phyloP scores from a whole-genome alignment of 2,329 filamentous ascomycete genomes.

The Aspergillus novoparasiticus region DNA sequence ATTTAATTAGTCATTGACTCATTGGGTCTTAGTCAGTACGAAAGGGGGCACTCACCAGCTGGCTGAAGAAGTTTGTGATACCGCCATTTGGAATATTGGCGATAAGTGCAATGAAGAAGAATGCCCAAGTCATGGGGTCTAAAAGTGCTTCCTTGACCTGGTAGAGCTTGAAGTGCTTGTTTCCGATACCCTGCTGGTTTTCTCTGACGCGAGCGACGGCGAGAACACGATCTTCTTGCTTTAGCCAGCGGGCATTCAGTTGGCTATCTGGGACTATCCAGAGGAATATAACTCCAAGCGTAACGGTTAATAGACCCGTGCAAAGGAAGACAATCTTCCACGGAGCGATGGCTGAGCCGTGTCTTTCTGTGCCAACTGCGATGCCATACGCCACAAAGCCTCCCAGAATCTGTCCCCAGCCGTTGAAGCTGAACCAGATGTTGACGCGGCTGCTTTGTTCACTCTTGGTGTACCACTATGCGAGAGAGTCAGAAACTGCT shows the following conservation, averaged over 20 bases:
- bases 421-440: slow-evolving; percentile 72
- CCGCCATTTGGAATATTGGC: slow-evolving; percentile 63
- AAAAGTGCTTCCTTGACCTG: slow-evolving; percentile 64
- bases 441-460: slow-evolving; percentile 66
- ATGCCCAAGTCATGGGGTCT: slow-evolving; percentile 63
- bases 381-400: slow-evolving; percentile 67
- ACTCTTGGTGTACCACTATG: slow-evolving; percentile 69
- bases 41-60: slow-evolving; percentile 43
- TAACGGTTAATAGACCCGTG: slow-evolving; percentile 55
- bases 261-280: slow-evolving; percentile 62
- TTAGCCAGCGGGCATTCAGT: slow-evolving; percentile 64
- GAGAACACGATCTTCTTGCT: slow-evolving; percentile 65
- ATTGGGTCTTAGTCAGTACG: not conserved
- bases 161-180: slow-evolving; percentile 67
- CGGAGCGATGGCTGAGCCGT: slow-evolving; percentile 61
- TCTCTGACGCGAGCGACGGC: slow-evolving; percentile 71
- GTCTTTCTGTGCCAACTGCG: slow-evolving; percentile 55
- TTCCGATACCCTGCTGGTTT: slow-evolving; percentile 76
- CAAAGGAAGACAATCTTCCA: slow-evolving; percentile 67
- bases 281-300: slow-evolving; percentile 53
- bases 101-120: slow-evolving; percentile 59
- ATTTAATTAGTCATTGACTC: not conserved
- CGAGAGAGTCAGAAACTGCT: not conserved
- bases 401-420: slow-evolving; percentile 65
- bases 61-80: slow-evolving; percentile 63